Evolutionary conservation across 495 filamentous ascomycete genomes (phyloP).

Genomic region (Jackrogersella minutella): DNA sequence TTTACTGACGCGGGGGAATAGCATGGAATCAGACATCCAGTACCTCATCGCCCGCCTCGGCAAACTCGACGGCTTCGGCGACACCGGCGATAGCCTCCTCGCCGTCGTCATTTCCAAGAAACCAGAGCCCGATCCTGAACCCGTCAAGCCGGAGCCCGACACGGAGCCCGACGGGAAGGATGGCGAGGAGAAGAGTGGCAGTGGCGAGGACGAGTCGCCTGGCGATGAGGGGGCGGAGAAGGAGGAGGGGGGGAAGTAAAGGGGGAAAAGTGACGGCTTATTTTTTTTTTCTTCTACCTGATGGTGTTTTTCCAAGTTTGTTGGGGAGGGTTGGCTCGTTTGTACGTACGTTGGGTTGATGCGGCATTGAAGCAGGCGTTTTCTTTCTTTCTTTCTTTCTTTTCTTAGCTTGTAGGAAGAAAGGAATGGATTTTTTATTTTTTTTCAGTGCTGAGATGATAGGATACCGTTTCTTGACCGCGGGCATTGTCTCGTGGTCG

Average conservation of each 20-base stretch:
- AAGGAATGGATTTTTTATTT: not conserved
- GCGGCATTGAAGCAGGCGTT: conserved; percentile 34
- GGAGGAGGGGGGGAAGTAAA: conserved; percentile 11
- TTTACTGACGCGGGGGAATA: conserved; percentile 48
- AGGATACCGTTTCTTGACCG: not conserved
- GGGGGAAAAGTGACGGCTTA: conserved; percentile 6
- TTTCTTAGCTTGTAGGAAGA: conserved; percentile 8
- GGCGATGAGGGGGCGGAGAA: conserved; percentile 12
- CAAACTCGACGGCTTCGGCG: conserved; percentile 81
- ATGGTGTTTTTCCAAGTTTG: conserved; percentile 8
- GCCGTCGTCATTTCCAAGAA: conserved; percentile 72
- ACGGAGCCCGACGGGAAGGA: not conserved
- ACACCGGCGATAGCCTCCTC: conserved; percentile 71
- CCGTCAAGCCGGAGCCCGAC: not conserved
- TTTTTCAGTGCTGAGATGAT: conserved; percentile 7
- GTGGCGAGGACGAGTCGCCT: not conserved
- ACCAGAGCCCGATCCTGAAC: conserved; percentile 40
- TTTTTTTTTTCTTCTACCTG: conserved; percentile 10
- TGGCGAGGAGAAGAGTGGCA: conserved; percentile 22
- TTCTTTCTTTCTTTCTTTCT: conserved; percentile 14
- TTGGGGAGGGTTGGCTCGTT: not conserved
- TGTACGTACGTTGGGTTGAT: conserved; percentile 17
- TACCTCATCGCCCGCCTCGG: conserved; percentile 76
- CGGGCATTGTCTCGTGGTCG: no score
- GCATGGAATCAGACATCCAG: conserved; percentile 82